Evolutionary conservation across 805 yeast species (phyloP).

Genomic region (Candida suzukii): DNA sequence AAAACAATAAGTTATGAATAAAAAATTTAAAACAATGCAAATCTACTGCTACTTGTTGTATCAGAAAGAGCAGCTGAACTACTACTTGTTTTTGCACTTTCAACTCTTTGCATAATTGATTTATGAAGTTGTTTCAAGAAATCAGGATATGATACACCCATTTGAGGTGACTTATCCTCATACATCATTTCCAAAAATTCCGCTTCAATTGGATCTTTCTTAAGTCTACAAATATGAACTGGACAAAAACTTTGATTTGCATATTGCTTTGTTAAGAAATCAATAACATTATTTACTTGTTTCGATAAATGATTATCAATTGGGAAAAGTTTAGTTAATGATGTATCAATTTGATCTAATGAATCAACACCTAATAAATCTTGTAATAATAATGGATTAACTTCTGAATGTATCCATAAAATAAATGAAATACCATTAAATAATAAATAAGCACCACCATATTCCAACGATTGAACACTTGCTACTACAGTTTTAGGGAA

Average conservation of each 20-base stretch:
- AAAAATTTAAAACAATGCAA: slow-evolving; percentile 13
- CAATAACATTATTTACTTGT: slow-evolving; percentile 59
- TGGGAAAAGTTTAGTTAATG: slow-evolving; percentile 56
- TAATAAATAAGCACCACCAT: slow-evolving; percentile 72
- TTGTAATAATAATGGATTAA: slow-evolving; percentile 55
- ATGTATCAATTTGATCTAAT: slow-evolving; percentile 40
- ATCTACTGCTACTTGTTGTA: slow-evolving; percentile 1
- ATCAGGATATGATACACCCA: slow-evolving; percentile 54
- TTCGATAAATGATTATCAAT: slow-evolving; percentile 60
- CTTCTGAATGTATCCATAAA: slow-evolving; percentile 65
- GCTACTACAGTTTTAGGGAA: slow-evolving; percentile 45
- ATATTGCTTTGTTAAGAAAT: slow-evolving; percentile 39
- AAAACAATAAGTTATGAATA: too few relatives aligned
- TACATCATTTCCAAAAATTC: slow-evolving; percentile 55
- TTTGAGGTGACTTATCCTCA: slow-evolving; percentile 62
- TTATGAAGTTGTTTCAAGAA: slow-evolving; percentile 65
- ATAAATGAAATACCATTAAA: slow-evolving; percentile 59
- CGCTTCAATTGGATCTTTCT: slow-evolving; percentile 49
- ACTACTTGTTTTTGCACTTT: slow-evolving; percentile 1
- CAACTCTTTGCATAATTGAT: slow-evolving; percentile 45
- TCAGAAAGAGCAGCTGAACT: neutral
- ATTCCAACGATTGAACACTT: slow-evolving; percentile 32
- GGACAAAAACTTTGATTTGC: slow-evolving; percentile 34
- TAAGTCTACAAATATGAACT: slow-evolving; percentile 57
- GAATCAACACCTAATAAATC: slow-evolving; percentile 68